phyloP scores from a whole-genome alignment of 2,329 filamentous ascomycete species.

The Pseudomassariella vexata region DNA sequence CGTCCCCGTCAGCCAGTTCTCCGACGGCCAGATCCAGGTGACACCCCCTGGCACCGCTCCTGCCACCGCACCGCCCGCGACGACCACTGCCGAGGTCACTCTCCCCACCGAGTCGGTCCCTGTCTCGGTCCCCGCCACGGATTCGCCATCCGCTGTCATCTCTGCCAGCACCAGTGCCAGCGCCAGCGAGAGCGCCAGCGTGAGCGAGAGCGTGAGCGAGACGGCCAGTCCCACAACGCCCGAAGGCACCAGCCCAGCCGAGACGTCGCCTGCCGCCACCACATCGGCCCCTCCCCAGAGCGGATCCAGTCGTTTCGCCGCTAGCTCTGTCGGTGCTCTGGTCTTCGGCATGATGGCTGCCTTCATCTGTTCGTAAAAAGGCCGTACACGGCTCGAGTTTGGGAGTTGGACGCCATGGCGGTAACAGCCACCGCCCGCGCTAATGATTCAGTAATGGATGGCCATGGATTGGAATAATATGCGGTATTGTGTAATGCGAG shows the following conservation, averaged over 20 bases:
- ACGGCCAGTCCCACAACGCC: not conserved
- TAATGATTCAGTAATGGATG: slow-evolving; percentile 5
- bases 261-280: slow-evolving; percentile 13
- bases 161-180: slow-evolving; percentile 8
- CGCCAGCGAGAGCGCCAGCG: not conserved
- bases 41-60: slow-evolving; percentile 23
- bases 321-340: slow-evolving; percentile 27
- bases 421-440: not conserved
- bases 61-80: slow-evolving; percentile 13
- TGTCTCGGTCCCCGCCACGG: slow-evolving; percentile 26
- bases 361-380: slow-evolving; percentile 29
- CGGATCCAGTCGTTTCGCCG: slow-evolving; percentile 22
- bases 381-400: slow-evolving; percentile 1
- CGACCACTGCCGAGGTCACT: slow-evolving; percentile 1
- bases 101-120: slow-evolving; percentile 22
- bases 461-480: not conserved
- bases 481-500: not conserved
- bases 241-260: slow-evolving; percentile 3
- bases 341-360: slow-evolving; percentile 26
- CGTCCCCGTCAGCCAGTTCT: slow-evolving; percentile 32
- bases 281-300: slow-evolving; percentile 21
- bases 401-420: slow-evolving; percentile 5
- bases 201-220: not conserved
- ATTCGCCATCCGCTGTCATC: slow-evolving; percentile 9
- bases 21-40: slow-evolving; percentile 44